Evolutionary conservation across 352 stramenopile genomes (phyloP).

Genomic region (Pythium rhizo-oryzae): DNA sequence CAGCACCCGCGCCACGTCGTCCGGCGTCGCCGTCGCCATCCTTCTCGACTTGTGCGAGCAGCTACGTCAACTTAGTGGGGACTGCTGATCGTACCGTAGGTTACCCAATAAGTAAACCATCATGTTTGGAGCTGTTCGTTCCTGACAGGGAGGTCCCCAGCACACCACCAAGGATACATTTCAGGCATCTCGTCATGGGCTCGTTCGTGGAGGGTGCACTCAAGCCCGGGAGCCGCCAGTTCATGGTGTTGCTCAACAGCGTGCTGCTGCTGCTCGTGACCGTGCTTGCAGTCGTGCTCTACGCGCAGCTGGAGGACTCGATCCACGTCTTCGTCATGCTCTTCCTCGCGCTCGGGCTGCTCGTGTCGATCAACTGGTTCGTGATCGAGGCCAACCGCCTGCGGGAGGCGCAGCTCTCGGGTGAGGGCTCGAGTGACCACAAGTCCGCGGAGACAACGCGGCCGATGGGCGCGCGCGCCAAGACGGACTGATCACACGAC

Average conservation of each 20-base stretch:
- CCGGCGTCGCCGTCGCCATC: constrained; percentile 3
- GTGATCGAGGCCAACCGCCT: constrained; percentile 76
- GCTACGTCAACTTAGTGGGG: neutral
- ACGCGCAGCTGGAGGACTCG: constrained; percentile 82
- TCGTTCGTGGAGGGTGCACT: constrained; percentile 51
- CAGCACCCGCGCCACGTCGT: constrained; percentile 23
- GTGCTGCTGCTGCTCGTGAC: constrained; percentile 70
- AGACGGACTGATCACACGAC: constrained; percentile 50
- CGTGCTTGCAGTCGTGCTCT: constrained; percentile 77
- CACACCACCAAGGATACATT: neutral
- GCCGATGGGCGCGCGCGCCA: constrained; percentile 32
- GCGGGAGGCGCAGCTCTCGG: constrained; percentile 41
- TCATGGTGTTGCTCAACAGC: constrained; percentile 71
- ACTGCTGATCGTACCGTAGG: neutral
- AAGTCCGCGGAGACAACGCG: constrained; percentile 18
- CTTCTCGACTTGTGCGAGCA: neutral
- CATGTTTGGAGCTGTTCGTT: neutral
- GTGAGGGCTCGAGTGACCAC: neutral
- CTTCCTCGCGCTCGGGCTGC: constrained; percentile 81
- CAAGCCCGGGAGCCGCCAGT: constrained; percentile 71
- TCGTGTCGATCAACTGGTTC: constrained; percentile 88
- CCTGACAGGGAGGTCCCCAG: neutral
- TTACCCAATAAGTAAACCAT: neutral
- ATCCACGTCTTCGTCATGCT: constrained; percentile 85
- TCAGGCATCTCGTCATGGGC: constrained; percentile 26